Conservation (phyloP, 1,284 basidiomycete genomes). For the Cutaneotrichosporon sp. region DNA sequence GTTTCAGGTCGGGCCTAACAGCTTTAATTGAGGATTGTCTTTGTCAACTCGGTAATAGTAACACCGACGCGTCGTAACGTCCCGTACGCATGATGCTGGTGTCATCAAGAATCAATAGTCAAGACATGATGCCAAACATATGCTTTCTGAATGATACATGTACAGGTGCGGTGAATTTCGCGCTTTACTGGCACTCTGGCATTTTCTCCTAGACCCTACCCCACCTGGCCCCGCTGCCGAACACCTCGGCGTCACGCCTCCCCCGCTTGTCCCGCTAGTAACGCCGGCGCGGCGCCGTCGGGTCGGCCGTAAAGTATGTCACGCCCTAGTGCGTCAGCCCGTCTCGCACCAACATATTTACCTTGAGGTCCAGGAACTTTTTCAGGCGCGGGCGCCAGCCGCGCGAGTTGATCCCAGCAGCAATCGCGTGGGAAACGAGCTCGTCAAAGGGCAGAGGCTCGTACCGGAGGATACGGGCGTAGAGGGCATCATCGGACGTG, state of each 20-base stretch:
- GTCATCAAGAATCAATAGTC: neutral
- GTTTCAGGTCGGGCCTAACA: neutral
- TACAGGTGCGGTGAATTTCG: no score
- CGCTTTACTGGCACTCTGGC: neutral
- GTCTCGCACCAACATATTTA: conserved; percentile 30
- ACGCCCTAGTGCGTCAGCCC: conserved; percentile 36
- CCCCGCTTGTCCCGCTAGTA: conserved; percentile 8
- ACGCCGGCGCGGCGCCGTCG: conserved; percentile 38
- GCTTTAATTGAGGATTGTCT: neutral
- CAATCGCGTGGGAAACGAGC: conserved; percentile 39
- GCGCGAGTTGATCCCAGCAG: conserved; percentile 32
- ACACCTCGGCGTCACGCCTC: neutral
- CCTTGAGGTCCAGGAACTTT: conserved; percentile 46
- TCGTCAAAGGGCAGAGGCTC: conserved; percentile 52
- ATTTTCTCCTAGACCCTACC: neutral
- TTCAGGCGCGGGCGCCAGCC: conserved; percentile 46
- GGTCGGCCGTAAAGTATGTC: conserved; percentile 44
- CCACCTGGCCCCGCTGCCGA: neutral
- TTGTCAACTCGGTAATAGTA: neutral
- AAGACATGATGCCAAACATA: no score
- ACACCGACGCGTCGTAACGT: neutral
- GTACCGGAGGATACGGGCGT: conserved; percentile 45
- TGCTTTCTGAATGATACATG: neutral
- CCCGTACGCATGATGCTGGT: neutral
- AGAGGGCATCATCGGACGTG: conserved; percentile 34